Base-by-base conservation (phyloP, 257 asterid species). In the Plantago ovata region DNA sequence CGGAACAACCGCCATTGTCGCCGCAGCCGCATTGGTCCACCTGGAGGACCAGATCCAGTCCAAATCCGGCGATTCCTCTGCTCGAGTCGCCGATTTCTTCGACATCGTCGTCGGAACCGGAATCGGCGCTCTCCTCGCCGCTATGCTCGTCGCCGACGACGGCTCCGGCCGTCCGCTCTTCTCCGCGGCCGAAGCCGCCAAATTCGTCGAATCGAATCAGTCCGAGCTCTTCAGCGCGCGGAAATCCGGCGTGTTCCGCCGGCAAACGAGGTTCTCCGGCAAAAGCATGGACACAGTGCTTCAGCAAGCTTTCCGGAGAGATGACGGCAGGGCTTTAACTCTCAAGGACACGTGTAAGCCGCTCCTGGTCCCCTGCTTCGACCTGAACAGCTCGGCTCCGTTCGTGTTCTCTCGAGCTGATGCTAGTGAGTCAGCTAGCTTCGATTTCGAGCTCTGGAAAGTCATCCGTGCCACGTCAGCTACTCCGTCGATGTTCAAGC, bases 381-480 rank as follows among this genome's bases (percentile, higher is more conserved):
- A 92, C 58, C 71, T 85, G 44, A 75, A 77, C 56, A 87, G 87
- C 63, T 73, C 90, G 16, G 96, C 96, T 63, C 98, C 95, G 52
- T 87, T 92, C 60, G 94, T 92, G 6, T 92, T 92, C 87, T 92
- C 98, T 3, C 81, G 96, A 11, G 96, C 98, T 80, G 98, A 81
- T 75, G 95, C 98, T 18, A 41, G 82, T 9, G 94, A 82, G 78
- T 84, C 97, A 1, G 69, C 82, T 23, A 89, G 97, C 73, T 93
- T 69, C 70, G 86, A 93, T 61, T 92, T 88, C 85, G 91, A 82
- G 80, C 78, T 92, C n/a, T 76, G 95, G 94, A 81, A 80, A 56
- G 98, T 92, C 59, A 82, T 94, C 69, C 95, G 95, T 65, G 98
- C 97, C 70, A 89, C 98, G 66, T 65, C 89, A 38, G 94, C 97